Evolutionary conservation across 441 rosid species (phyloP), one percentile per base, ranked within the genome.

Genomic region (Croton setiger): DNA sequence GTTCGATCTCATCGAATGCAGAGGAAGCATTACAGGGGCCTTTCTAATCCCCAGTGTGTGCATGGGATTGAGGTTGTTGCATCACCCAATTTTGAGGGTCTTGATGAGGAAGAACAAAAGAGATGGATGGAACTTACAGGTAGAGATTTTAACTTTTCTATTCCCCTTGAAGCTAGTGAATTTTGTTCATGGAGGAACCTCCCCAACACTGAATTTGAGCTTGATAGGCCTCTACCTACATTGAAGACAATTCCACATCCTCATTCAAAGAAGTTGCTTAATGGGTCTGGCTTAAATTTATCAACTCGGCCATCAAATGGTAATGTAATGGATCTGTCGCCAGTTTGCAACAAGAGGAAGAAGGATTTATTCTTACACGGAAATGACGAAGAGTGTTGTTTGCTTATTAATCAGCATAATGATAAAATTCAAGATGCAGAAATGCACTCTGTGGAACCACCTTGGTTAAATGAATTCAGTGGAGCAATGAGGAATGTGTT

Each of bases 1-100:
- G 92, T 89, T 36, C 88, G 96, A 49, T 91, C 96, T 66, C 96
- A 91, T 73, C 75, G 89, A 79, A 91, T 89, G 97, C 97, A 91
- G 75, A 82, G 97, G 83, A 91, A 91, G 82, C 94, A 91, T 66
- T 91, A 89, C 48, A 83, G 96, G 27, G 97, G 97, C 69, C 92
- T 91, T 59, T 91, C 96, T n/a, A 91, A 89, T 76, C 96, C 97
- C 20, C 97, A 91, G 69, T 91, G 97, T 36, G 82, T 91, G 74
- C 97, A 91, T 78, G 97, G 96, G 2, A 81, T 89, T 44, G 94
- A 91, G 72, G 61, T 89, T 73, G 91, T 88, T 58, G 69, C 72
- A 37, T 75, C 89, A n/a, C 97, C 97, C 17, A 88, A 77, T 76
- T 85, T 89, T 17, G 67, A 73, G 59, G 77, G 68, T 73, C 87